Evolutionary conservation across 177 flowering plant genomes (phyloP).

Genomic region (Vitis hybrid): DNA sequence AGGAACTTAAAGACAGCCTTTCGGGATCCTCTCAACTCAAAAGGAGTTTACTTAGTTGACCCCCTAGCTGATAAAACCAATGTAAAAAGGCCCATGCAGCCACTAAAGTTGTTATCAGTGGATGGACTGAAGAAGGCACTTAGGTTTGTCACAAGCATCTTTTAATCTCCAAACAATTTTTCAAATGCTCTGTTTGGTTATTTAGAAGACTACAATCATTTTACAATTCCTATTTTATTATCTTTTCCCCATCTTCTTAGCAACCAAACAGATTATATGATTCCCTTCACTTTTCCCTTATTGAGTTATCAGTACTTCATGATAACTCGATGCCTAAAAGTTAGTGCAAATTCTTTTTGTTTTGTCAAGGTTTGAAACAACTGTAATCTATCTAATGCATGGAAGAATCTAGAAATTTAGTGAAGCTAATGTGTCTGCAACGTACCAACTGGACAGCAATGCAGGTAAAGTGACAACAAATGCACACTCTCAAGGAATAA

Average conservation of each 20-base stretch:
- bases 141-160: constrained; percentile 41
- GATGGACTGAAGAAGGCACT: constrained; percentile 77
- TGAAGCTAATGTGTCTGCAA: too few species aligned
- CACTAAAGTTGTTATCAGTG: constrained; percentile 69
- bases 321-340: not conserved
- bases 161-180: not conserved
- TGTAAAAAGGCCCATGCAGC: constrained; percentile 40
- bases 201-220: not conserved
- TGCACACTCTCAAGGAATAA: constrained; percentile 77
- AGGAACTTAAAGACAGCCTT: constrained; percentile 83
- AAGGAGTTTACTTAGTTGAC: constrained; percentile 76
- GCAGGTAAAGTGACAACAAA: constrained; percentile 80
- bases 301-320: not conserved
- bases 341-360: not conserved
- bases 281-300: not conserved
- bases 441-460: constrained; percentile 37
- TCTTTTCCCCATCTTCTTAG: not conserved
- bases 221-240: not conserved
- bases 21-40: constrained; percentile 40
- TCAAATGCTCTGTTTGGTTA: constrained; percentile 4
- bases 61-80: constrained; percentile 45
- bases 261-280: not conserved
- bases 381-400: too few species aligned
- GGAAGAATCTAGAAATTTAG: too few species aligned
- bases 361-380: not conserved